Evolutionary conservation across 371 early-diverging fungal species (phyloP).

Genomic region (Encephalitozoon cuniculi): DNA sequence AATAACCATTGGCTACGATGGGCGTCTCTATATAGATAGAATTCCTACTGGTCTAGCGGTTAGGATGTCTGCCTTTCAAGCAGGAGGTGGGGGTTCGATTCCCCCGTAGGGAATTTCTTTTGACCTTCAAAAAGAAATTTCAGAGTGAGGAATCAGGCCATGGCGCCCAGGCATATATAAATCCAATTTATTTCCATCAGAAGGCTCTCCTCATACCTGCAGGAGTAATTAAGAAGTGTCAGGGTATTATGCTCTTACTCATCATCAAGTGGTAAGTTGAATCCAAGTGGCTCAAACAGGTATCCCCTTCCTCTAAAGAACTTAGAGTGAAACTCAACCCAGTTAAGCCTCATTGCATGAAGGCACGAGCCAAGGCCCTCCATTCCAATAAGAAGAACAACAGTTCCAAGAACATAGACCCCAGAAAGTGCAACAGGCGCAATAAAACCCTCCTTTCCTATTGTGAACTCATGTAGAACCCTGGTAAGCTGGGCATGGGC

Average conservation of each 20-base stretch:
- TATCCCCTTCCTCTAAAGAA: conserved; percentile 79
- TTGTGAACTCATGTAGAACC: conserved; percentile 88
- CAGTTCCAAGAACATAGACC: conserved; percentile 64
- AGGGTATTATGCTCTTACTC: background rate
- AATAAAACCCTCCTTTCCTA: conserved; percentile 69
- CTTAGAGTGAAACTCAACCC: conserved; percentile 98
- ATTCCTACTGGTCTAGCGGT: conserved; percentile 45
- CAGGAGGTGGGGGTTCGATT: conserved; percentile 47
- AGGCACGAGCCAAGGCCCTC: conserved; percentile 95
- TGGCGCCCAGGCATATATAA: background rate
- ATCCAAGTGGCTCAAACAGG: conserved; percentile 71
- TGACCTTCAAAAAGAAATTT: background rate
- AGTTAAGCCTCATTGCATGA: conserved; percentile 95
- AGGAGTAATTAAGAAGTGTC: background rate
- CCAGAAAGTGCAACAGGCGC: conserved; percentile 67
- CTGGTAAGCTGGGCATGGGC: conserved; percentile 96
- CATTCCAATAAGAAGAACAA: conserved; percentile 79
- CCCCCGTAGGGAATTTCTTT: conserved; percentile 37
- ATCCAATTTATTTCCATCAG: background rate
- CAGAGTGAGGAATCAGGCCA: too few relatives aligned
- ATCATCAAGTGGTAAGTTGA: conserved; percentile 41
- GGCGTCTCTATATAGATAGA: too few relatives aligned
- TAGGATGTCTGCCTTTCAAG: conserved; percentile 47
- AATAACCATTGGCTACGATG: background rate
- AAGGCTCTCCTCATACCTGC: background rate